A percentile compares a stretch with the other conserved stretches of the same genome.
phyloP scores from a whole-genome alignment of 106 monocot genomes.

The Allium fistulosum region DNA sequence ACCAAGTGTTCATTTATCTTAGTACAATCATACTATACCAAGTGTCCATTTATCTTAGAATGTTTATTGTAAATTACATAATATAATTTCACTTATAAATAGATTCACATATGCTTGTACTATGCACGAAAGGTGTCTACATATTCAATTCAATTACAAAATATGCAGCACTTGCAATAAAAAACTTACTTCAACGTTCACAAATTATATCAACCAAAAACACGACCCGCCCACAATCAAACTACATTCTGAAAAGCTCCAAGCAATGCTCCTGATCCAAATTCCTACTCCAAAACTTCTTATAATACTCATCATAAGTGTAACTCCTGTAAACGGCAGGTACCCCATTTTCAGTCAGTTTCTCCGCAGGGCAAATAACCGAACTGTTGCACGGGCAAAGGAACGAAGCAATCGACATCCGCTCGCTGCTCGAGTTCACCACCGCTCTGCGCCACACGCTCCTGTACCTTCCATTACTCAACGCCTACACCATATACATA shows the following conservation, averaged over 20 bases:
- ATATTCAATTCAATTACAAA: too few relatives aligned
- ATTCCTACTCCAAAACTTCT: slow-evolving; percentile 52
- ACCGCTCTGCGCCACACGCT: slow-evolving; percentile 88
- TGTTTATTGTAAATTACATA: too few relatives aligned
- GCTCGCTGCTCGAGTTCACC: slow-evolving; percentile 51
- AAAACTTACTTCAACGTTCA: too few relatives aligned
- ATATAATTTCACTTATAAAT: too few relatives aligned
- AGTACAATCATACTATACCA: too few relatives aligned
- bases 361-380: slow-evolving; percentile 45
- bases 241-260: slow-evolving; percentile 53
- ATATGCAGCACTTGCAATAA: too few relatives aligned
- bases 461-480: slow-evolving; percentile 74
- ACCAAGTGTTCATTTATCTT: too few relatives aligned
- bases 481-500: slow-evolving; percentile 29
- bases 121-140: too few relatives aligned
- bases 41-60: too few relatives aligned
- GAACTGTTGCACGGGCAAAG: slow-evolving; percentile 63
- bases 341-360: slow-evolving; percentile 28
- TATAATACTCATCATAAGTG: slow-evolving; percentile 54
- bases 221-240: not conserved
- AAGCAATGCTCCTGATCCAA: slow-evolving; percentile 91
- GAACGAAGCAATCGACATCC: slow-evolving; percentile 86
- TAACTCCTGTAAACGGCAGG: slow-evolving; percentile 52
- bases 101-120: too few relatives aligned
- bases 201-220: too few relatives aligned